Conservation (phyloP, 1,284 basidiomycete species). For the Gomphus bonarii region DNA sequence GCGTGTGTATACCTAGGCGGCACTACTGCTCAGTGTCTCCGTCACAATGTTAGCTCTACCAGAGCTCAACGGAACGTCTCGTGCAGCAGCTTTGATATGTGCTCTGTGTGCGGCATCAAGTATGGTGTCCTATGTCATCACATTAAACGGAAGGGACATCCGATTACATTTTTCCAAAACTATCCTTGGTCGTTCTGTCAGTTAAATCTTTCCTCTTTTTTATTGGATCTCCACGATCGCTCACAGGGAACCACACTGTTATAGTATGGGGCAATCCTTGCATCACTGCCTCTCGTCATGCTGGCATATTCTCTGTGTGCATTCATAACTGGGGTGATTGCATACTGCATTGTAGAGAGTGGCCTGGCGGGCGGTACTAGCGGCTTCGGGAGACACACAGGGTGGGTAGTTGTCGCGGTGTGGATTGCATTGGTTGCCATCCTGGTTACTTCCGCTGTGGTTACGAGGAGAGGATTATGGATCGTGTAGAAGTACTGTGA, state of each 20-base stretch:
- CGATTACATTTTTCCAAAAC: conserved; percentile 16
- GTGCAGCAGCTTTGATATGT: conserved; percentile 53
- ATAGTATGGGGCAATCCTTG: conserved; percentile 27
- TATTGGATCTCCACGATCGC: background rate
- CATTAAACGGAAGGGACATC: conserved; percentile 56
- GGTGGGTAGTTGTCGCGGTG: conserved; percentile 9
- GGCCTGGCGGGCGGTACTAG: conserved; percentile 15
- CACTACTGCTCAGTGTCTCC: conserved; percentile 63
- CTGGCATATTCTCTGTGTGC: conserved; percentile 56
- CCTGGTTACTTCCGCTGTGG: conserved; percentile 1
- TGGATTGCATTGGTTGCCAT: conserved; percentile 10
- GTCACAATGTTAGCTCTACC: conserved; percentile 69
- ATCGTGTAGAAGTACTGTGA: background rate
- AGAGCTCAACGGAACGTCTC: conserved; percentile 49
- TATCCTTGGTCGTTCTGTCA: conserved; percentile 35
- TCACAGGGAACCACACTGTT: background rate
- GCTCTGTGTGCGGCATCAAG: conserved; percentile 57
- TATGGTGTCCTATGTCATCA: conserved; percentile 54
- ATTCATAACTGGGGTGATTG: conserved; percentile 50
- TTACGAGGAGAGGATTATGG: conserved; percentile 3
- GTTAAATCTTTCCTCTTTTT: conserved; percentile 40
- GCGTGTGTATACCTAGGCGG: conserved; percentile 38
- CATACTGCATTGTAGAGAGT: conserved; percentile 53
- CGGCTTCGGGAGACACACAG: conserved; percentile 4
- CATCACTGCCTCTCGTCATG: conserved; percentile 66